Base-by-base conservation (phyloP, 148 eudicot genomes). In the Cornus kousa region DNA sequence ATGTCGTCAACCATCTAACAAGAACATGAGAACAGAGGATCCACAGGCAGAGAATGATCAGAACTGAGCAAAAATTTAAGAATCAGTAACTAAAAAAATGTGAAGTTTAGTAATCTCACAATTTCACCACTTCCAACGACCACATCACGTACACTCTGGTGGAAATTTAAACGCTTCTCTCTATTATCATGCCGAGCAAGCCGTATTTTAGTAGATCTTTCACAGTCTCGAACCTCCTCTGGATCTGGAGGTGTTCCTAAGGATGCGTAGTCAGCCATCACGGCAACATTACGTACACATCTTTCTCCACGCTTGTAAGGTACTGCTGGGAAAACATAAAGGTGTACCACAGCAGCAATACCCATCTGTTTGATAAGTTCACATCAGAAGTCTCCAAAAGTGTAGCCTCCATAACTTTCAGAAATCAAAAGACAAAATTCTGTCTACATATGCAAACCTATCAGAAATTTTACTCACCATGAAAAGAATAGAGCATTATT, bases 41-140 rank as follows among this genome's bases (percentile, higher is more conserved):
- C 67, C 60, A 48, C 14, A 62, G 22, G 43, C 35, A 40, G 46
- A 72, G 50, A 71, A 64, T 17, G 24, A 79, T 22, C 65, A 39
- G 67, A 48, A 8, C 48, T 16, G 59, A 70, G 55, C 33, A 46
- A 57, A 13, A 72, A 39, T 57, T 64, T 24, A 20, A 48, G 57
- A 78, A 48, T 2, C 64, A 71, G 32, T 28, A 68, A 68, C 68
- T 37, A 20, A 11, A 28, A 46, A 39, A 74, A 23, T 55, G 22
- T n/a, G 60, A 22, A 77, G 72, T 75, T 48, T 17, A 55, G 4
- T 50, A 55, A 55, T 75, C 96, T 90, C 74, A 95, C 99, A 48
- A 95, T 95, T 93, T 89, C 99, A 74, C 99, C 93, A 83, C 99
- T 95, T 77, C 99, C 97, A 40, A 95, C 79, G 16, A 95, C 99